phyloP scores from a whole-genome alignment of 2,329 filamentous ascomycete genomes.

The Arthrobotrys sinensis region DNA sequence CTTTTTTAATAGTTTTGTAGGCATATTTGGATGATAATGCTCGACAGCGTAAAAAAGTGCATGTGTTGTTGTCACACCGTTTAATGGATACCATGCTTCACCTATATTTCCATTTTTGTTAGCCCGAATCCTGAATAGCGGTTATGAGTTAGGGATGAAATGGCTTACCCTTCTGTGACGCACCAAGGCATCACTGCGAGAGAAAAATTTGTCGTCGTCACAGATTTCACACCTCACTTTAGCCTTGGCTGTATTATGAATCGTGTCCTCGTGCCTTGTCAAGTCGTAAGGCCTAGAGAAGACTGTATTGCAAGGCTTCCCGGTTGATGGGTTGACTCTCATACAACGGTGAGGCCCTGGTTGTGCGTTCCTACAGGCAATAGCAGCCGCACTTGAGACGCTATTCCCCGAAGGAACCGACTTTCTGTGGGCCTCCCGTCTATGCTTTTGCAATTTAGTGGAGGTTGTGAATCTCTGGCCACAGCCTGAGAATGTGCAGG shows the following conservation, averaged over 20 bases:
- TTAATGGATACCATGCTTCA: conserved; percentile 65
- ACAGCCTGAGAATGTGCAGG: conserved; percentile 95
- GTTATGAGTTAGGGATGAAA: conserved; percentile 36
- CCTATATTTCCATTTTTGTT: conserved; percentile 61
- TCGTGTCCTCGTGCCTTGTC: conserved; percentile 96
- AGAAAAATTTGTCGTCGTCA: conserved; percentile 97
- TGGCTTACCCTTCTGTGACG: conserved; percentile 78
- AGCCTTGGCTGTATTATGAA: conserved; percentile 93
- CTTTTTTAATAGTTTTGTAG: conserved; percentile 13
- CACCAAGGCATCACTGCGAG: conserved; percentile 92
- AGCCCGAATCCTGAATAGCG: conserved; percentile 45
- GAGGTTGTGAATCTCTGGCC: conserved; percentile 89
- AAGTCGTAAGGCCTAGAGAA: conserved; percentile 97
- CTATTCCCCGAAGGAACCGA: conserved; percentile 72
- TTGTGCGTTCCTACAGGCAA: conserved; percentile 82
- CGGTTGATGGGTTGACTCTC: conserved; percentile 92
- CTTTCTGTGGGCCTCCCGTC: conserved; percentile 90
- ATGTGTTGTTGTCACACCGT: conserved; percentile 29
- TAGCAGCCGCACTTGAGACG: conserved; percentile 70
- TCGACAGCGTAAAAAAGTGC: neutral
- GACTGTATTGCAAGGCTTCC: conserved; percentile 92
- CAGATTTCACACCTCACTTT: conserved; percentile 95
- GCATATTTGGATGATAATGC: conserved; percentile 27
- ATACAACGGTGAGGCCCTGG: conserved; percentile 94
- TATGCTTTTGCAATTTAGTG: conserved; percentile 90